Evolutionary conservation across 176 grass and related monocot genomes (phyloP).

Genomic region (Cocos nucifera): DNA sequence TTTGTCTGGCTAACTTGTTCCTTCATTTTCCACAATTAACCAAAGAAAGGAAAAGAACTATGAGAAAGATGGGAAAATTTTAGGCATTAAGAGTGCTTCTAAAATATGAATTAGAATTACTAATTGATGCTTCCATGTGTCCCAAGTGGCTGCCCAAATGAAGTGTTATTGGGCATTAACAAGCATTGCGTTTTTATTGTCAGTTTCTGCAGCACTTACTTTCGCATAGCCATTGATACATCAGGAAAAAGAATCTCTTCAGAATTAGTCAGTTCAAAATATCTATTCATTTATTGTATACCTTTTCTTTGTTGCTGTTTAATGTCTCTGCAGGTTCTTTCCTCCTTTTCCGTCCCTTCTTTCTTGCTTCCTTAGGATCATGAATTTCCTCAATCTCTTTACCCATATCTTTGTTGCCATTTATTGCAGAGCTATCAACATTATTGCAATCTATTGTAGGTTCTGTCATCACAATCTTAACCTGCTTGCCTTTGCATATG

Average conservation of each 20-base stretch:
- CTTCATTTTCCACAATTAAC: not conserved
- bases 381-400: not conserved
- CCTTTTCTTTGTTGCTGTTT: conserved; percentile 8
- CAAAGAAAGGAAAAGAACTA: not conserved
- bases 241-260: not conserved
- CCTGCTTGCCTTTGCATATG: conserved; percentile 2
- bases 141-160: no score
- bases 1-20: not conserved
- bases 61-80: not conserved
- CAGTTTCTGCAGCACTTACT: not conserved
- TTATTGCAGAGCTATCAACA: not conserved
- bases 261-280: no score
- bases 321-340: not conserved
- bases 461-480: conserved; percentile 5
- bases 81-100: not conserved
- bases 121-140: not conserved
- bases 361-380: not conserved
- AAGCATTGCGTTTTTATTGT: not conserved
- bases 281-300: not conserved
- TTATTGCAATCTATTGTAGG: not conserved
- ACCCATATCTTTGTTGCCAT: not conserved
- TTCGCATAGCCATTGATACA: not conserved
- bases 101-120: not conserved
- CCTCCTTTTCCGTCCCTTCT: not conserved
- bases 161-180: no score